A percentile compares a stretch with the other conserved stretches of the same genome.
Conservation (phyloP, 2,329 filamentous ascomycete genomes). For the Coleophoma eucalyptorum region DNA sequence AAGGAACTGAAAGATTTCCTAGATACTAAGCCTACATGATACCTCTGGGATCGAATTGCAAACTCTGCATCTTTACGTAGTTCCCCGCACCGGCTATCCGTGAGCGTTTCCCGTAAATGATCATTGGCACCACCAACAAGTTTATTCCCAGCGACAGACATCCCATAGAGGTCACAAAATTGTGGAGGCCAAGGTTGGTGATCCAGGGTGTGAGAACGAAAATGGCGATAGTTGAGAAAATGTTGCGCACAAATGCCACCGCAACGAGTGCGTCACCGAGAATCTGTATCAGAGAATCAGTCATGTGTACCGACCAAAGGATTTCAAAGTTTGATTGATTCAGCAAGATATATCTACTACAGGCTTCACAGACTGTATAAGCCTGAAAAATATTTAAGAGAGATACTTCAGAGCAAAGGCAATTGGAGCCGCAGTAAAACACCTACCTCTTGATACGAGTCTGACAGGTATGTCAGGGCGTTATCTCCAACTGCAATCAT, state of each 20-base stretch:
- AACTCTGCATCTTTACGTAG: neutral
- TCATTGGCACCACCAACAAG: neutral
- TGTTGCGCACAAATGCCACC: neutral
- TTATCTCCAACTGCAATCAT: slow-evolving; percentile 1
- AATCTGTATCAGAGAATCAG: neutral
- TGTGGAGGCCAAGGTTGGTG: neutral
- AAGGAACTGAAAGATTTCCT: no score
- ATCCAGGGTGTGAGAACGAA: neutral
- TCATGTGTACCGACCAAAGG: no score
- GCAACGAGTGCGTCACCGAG: neutral
- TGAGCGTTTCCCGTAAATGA: neutral
- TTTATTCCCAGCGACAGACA: neutral
- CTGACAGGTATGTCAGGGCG: slow-evolving; percentile 6
- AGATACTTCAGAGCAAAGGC: no score
- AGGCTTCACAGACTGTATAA: no score
- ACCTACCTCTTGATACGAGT: slow-evolving; percentile 18
- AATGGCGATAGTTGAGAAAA: neutral
- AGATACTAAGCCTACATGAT: neutral
- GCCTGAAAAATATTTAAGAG: no score
- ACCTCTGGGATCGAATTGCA: neutral
- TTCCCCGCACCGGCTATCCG: neutral
- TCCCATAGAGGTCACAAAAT: neutral
- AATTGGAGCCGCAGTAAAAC: neutral
- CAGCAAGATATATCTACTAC: no score
- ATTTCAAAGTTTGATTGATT: no score